Evolutionary conservation across 805 yeast species (phyloP), one percentile per base, ranked within the genome.

Genomic region (Lachancea meyersii): DNA sequence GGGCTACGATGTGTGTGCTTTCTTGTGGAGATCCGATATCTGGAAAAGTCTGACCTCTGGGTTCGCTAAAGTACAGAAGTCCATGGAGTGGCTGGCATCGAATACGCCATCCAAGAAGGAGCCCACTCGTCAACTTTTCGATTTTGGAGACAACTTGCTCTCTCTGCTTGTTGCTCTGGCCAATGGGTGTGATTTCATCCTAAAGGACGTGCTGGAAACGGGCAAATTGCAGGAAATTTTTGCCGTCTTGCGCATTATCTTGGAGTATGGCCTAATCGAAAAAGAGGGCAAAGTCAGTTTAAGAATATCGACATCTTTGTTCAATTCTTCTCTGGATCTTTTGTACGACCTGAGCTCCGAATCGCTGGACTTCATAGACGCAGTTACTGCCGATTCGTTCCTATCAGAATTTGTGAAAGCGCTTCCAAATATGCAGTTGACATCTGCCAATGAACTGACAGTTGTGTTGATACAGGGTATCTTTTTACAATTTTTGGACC

Each of bases 1-100:
- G 63, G 97, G 96, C 17, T 81, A 86, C 52, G 95, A 86, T 49
- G 74, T 86, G 28, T 78, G 87, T 21, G 75, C 77, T 17, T 77
- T 76, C 59, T 60, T 85, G 41, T 83, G 94, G 85, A 76, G 97
- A 57, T 77, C 79, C 14, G 79, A 83, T 48, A 77, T 91, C 32
- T 81, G 95, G 84, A 69, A 74, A 0, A 64, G 75, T 21, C 70
- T 87, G 31, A 75, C 71, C 36, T 49, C 59, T 4, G 75, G 80
- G 2, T 64, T 86, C 34, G 58, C 59, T 1, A 80, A 80, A 48
- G 71, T 79, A 19, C 58, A 68, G 28, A 59, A 57, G 1, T 76
- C 86, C 0, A 67, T 81, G 34, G 59, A 66, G 19, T 71, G 67
- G 46, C 54, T 75, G 43, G 58, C 53, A 28, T 61, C 41, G 2